Percentiles rank a stretch among this genome's conserved stretches.
Evolutionary conservation across 2,329 filamentous ascomycete species (phyloP).

Genomic region (Paraphoma sp.): DNA sequence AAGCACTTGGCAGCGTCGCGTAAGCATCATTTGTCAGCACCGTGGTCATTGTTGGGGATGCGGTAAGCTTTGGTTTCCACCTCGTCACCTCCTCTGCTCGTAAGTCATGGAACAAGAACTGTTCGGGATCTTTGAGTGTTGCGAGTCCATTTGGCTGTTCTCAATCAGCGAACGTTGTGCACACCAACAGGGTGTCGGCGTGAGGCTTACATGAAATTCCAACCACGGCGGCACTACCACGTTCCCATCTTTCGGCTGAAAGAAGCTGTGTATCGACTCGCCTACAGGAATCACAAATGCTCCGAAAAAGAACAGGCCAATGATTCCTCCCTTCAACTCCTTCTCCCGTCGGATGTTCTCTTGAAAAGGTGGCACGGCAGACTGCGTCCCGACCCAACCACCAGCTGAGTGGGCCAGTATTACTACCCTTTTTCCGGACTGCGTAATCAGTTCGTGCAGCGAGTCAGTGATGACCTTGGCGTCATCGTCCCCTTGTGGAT

Average conservation of each 20-base stretch:
- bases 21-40: not conserved
- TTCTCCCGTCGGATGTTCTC: constrained; percentile 6
- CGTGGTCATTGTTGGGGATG: not conserved
- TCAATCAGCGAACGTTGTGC: not conserved
- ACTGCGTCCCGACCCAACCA: constrained; percentile 32
- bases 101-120: constrained; percentile 15
- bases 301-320: constrained; percentile 15
- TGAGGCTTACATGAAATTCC: constrained; percentile 11
- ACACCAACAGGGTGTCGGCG: too few species aligned
- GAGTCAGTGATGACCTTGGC: constrained; percentile 2
- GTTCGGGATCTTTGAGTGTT: constrained; percentile 9
- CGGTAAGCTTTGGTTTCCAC: not conserved
- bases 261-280: constrained; percentile 12
- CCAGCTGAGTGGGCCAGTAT: constrained; percentile 19
- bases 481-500: constrained; percentile 26
- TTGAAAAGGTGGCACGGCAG: constrained; percentile 35
- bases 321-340: constrained; percentile 10
- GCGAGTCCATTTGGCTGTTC: constrained; percentile 6
- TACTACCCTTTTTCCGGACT: constrained; percentile 37
- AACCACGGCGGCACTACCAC: constrained; percentile 10
- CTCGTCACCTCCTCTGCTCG: constrained; percentile 3
- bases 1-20: not conserved
- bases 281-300: constrained; percentile 17
- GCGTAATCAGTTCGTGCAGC: constrained; percentile 8
- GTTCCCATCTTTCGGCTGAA: constrained; percentile 9